These are phyloP conservation scores for Polyplosphaeria fusca DNA, from an alignment of 495 filamentous ascomycete genomes.

Conservation along the genomic window DNA sequence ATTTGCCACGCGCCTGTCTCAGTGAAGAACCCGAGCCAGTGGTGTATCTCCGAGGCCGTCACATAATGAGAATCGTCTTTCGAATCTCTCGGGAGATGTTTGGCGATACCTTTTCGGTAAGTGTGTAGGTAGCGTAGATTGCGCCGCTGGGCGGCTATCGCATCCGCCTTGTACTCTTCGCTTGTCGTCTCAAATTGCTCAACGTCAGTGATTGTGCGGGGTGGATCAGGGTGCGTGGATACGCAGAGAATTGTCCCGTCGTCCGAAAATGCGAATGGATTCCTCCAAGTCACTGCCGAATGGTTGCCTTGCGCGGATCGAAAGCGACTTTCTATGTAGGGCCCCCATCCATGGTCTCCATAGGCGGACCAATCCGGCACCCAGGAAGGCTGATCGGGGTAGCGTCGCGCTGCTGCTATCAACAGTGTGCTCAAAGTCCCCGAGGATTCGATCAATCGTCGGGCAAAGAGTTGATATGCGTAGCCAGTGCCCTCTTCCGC, in stretches of 20 bases:
- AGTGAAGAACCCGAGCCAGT: not conserved
- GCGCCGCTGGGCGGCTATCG: no score
- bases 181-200: not conserved
- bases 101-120: no score
- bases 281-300: not conserved
- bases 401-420: not conserved
- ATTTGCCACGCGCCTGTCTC: not conserved
- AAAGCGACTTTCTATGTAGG: no score
- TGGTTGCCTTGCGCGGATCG: not conserved
- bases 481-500: not conserved
- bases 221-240: no score
- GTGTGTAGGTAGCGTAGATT: no score
- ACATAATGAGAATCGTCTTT: no score
- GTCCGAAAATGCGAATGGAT: no score
- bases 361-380: constrained; percentile 16
- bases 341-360: no score
- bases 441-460: not conserved
- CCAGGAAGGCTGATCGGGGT: constrained; percentile 2
- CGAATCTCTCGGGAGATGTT: no score
- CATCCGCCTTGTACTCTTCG: not conserved
- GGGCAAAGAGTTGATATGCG: not conserved
- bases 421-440: not conserved
- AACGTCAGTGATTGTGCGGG: no score
- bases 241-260: no score
- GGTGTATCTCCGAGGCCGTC: not conserved